Conservation (phyloP, 2,329 filamentous ascomycete genomes). For the Fusarium algeriense region DNA sequence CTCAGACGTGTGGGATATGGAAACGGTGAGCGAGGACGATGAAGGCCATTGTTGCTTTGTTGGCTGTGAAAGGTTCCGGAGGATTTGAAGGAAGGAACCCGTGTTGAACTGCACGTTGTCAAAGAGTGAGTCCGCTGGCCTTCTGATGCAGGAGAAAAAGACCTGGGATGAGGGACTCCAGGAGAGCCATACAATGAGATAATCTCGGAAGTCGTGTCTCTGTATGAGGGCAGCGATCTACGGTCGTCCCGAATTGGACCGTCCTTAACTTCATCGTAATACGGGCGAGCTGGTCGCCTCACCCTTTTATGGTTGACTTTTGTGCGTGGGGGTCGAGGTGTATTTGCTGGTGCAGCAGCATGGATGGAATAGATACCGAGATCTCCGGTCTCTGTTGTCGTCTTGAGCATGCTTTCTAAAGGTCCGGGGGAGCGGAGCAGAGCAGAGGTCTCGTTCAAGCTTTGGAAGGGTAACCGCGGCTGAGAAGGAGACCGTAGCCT, state of each 20-base stretch:
- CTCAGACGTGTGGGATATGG: conserved; percentile 69
- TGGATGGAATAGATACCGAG: conserved; percentile 71
- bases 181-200: conserved; percentile 67
- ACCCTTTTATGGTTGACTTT: conserved; percentile 50
- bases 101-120: conserved; percentile 63
- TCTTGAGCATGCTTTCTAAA: conserved; percentile 74
- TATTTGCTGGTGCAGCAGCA: conserved; percentile 47
- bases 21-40: conserved; percentile 69
- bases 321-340: conserved; percentile 47
- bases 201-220: conserved; percentile 66
- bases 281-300: conserved; percentile 45
- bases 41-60: conserved; percentile 56
- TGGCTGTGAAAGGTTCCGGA: conserved; percentile 63
- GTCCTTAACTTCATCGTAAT: conserved; percentile 50
- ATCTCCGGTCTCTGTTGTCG: conserved; percentile 74
- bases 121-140: conserved; percentile 67
- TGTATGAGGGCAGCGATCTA: conserved; percentile 61
- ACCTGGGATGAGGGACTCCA: conserved; percentile 59
- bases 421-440: conserved; percentile 64
- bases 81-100: conserved; percentile 62
- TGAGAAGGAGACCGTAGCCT: conserved; percentile 41
- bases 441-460: conserved; percentile 58
- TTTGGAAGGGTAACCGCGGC: conserved; percentile 57
- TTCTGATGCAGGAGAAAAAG: conserved; percentile 58
- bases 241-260: conserved; percentile 56